phyloP scores from a whole-genome alignment of 2,329 filamentous ascomycete species.

The Colletotrichum ledebouriae region DNA sequence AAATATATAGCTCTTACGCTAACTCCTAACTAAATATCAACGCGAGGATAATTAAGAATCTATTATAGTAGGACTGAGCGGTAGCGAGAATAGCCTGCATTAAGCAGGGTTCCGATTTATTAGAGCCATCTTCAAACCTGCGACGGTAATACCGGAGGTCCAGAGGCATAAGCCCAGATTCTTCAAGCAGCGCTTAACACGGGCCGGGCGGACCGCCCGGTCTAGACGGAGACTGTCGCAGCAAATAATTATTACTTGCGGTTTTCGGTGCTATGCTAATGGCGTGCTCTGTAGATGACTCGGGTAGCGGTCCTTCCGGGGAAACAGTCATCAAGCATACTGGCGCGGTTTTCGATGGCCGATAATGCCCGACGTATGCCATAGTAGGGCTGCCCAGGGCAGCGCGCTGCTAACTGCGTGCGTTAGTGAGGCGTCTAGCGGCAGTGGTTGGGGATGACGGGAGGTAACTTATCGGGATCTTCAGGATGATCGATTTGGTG shows the following conservation, averaged over 20 bases:
- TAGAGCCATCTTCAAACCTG: not conserved
- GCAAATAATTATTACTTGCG: not conserved
- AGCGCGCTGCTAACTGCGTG: not conserved
- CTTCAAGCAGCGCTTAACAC: constrained; percentile 14
- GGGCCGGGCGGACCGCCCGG: constrained; percentile 24
- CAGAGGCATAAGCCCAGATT: constrained; percentile 16
- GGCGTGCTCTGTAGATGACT: not conserved
- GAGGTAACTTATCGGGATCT: constrained; percentile 1
- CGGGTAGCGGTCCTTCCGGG: not conserved
- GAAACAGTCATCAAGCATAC: constrained; percentile 1
- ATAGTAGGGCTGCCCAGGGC: constrained; percentile 15
- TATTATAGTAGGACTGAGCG: not conserved
- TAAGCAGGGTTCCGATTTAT: constrained; percentile 11
- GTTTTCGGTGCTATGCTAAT: constrained; percentile 14
- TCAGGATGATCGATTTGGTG: constrained; percentile 14
- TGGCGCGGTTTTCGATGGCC: not conserved
- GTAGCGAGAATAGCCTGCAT: constrained; percentile 5
- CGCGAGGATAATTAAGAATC: not conserved
- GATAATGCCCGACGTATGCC: constrained; percentile 24
- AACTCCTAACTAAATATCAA: not conserved
- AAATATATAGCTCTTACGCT: not conserved
- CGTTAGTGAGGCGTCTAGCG: constrained; percentile 31
- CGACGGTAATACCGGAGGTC: constrained; percentile 24
- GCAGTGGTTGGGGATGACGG: constrained; percentile 14
- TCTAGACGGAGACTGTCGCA: constrained; percentile 12